Evolutionary conservation across 495 filamentous ascomycete species (phyloP), one percentile per base, ranked within the genome.

Genomic region (Geoglossum glabrum): DNA sequence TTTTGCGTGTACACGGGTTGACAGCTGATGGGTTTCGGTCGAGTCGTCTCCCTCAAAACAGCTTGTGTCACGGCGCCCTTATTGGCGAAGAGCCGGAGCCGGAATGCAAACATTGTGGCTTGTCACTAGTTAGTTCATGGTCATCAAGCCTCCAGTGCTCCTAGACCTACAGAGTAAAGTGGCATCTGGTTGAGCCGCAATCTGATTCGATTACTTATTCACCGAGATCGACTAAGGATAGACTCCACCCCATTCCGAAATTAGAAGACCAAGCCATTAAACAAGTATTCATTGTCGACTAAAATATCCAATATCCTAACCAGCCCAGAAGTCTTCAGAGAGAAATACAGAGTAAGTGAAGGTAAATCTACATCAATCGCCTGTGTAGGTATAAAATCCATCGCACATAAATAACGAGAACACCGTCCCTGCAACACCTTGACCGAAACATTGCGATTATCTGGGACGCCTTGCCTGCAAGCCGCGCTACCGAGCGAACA

Each of bases 341-440:
- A 52, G 7, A 4, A 15, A 2, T 4, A 13, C n/a, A n/a, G n/a
- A n/a, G n/a, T n/a, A 15, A 28, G 6, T 25, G 15, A 50, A 52
- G 19, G 28, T 1, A 30, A 52, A 30, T 52, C 49, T 52, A 52
- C 49, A 52, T 27, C 49, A 52, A 52, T 52, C 49, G 49, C 49
- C 49, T 30, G 26, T 30, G 49, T 27, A 52, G 49, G 49, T 52
- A 52, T 52, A 5, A 30, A 27, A 52, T 8, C 30, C 49, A 13
- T 52, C 17, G 25, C 49, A 28, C 49, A 52, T 52, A 31, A 52
- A 52, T 15, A 27, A 52, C 1, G 11, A n/a, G 25, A 52, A 5
- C 46, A 25, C n/a, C 49, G n/a, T n/a, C n/a, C n/a, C n/a, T n/a
- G n/a, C 49, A 52, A 52, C 49, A 52, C 49, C 49, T 27, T 52